Percentiles rank a stretch among this genome's conserved stretches.
Evolutionary conservation across 73 alveolate species (phyloP).

Genomic region (Breviolum minutum): DNA sequence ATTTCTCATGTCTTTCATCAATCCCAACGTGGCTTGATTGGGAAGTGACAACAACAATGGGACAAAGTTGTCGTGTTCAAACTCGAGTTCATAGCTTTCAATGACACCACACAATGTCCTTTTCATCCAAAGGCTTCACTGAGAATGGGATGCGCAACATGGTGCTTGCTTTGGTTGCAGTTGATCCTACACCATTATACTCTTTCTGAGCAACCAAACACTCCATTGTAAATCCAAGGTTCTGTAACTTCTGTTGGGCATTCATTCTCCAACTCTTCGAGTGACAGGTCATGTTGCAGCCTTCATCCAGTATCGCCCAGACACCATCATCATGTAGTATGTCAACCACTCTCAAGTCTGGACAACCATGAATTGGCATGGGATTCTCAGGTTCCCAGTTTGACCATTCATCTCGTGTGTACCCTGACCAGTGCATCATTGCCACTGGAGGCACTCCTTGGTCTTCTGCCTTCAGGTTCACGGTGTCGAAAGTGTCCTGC

Average conservation of each 20-base stretch:
- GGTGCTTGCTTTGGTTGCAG: background rate
- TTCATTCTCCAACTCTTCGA: background rate
- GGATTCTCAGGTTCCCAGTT: background rate
- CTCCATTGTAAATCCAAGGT: background rate
- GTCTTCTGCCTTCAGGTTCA: background rate
- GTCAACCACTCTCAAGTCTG: background rate
- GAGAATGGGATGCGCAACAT: background rate
- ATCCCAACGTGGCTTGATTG: background rate
- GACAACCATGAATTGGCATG: too few relatives aligned
- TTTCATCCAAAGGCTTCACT: background rate
- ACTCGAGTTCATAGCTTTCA: background rate
- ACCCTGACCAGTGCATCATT: background rate
- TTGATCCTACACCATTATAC: background rate
- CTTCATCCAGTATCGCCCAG: background rate
- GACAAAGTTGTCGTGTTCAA: background rate
- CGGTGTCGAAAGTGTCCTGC: background rate
- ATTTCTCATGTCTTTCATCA: background rate
- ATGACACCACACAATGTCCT: background rate
- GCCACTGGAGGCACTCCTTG: background rate
- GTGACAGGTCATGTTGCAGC: background rate
- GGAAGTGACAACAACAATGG: background rate
- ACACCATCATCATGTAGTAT: background rate
- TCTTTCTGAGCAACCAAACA: background rate
- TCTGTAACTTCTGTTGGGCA: background rate
- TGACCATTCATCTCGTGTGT: background rate